A percentile compares a stretch with the other conserved stretches of the same genome.
These are phyloP conservation scores for Bisporella sp. DNA, from an alignment of 2,329 filamentous ascomycete genomes.

Conservation along the genomic window DNA sequence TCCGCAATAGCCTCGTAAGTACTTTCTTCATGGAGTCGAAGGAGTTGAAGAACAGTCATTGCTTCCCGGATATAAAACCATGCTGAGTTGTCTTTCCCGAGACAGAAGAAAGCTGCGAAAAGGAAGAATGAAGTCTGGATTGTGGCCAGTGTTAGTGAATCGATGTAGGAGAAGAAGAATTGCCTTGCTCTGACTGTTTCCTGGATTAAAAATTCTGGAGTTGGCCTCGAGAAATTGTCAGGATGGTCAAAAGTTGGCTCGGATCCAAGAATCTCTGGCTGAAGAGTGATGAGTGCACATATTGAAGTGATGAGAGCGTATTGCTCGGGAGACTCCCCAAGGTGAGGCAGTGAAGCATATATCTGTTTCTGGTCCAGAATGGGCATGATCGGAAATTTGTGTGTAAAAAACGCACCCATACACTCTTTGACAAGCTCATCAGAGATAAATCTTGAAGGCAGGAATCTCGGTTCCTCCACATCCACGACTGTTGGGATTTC, in stretches of 20 bases:
- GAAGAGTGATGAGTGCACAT: not conserved
- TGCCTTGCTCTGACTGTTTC: not conserved
- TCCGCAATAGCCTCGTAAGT: not conserved
- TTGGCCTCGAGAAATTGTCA: not conserved
- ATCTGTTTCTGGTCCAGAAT: not conserved
- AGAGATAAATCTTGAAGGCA: not conserved
- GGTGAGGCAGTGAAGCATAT: not conserved
- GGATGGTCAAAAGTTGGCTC: not conserved
- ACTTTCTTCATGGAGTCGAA: constrained; percentile 11
- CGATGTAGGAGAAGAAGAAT: not conserved
- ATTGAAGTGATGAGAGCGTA: not conserved
- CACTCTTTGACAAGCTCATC: not conserved
- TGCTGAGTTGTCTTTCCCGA: constrained; percentile 25
- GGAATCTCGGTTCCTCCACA: not conserved
- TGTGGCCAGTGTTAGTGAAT: not conserved
- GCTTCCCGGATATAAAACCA: constrained; percentile 26
- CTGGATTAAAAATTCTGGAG: not conserved
- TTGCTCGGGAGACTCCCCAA: not conserved
- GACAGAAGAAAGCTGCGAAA: constrained; percentile 22
- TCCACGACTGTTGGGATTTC: not conserved
- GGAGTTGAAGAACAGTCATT: constrained; percentile 19
- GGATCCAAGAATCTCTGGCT: not conserved
- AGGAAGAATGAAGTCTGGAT: constrained; percentile 7
- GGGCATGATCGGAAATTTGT: not conserved
- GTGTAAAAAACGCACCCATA: not conserved